Percentiles rank a stretch among this genome's conserved stretches.
These are phyloP conservation scores for Neurospora crassa DNA, from an alignment of 2,329 filamentous ascomycete genomes.

Conservation along the genomic window DNA sequence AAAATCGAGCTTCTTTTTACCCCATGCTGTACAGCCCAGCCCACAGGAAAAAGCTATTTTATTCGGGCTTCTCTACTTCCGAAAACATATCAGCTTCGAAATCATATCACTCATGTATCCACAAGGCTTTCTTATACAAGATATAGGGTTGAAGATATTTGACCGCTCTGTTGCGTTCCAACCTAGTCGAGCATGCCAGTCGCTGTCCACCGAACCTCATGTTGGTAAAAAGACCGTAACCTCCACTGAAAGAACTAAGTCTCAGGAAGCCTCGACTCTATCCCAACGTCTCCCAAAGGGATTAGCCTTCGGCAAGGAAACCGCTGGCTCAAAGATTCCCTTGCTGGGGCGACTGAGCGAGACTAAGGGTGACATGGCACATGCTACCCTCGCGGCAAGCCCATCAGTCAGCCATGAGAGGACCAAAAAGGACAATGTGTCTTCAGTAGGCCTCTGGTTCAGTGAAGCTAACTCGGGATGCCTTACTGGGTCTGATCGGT, in stretches of 20 bases:
- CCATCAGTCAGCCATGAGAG: neutral
- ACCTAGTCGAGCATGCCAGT: neutral
- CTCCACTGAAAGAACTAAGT: neutral
- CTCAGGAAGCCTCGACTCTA: neutral
- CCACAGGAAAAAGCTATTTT: neutral
- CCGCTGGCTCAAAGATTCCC: neutral
- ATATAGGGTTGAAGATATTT: neutral
- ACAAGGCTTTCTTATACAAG: neutral
- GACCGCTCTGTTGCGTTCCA: neutral
- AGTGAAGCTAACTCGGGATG: neutral
- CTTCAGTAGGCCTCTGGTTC: neutral
- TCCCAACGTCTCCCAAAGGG: neutral
- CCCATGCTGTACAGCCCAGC: neutral
- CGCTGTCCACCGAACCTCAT: neutral
- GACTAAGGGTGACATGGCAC: neutral
- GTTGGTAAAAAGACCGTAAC: neutral
- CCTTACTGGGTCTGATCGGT: conserved; percentile 23
- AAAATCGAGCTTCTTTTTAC: neutral
- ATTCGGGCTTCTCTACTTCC: neutral
- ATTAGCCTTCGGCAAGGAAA: neutral
- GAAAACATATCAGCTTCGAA: neutral
- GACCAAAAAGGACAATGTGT: neutral
- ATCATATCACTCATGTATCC: neutral
- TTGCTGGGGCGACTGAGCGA: neutral
- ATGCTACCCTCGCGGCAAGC: neutral